Evolutionary conservation across 768 basidiomycete genomes (phyloP).

Genomic region (Agrocybe chaxingu): DNA sequence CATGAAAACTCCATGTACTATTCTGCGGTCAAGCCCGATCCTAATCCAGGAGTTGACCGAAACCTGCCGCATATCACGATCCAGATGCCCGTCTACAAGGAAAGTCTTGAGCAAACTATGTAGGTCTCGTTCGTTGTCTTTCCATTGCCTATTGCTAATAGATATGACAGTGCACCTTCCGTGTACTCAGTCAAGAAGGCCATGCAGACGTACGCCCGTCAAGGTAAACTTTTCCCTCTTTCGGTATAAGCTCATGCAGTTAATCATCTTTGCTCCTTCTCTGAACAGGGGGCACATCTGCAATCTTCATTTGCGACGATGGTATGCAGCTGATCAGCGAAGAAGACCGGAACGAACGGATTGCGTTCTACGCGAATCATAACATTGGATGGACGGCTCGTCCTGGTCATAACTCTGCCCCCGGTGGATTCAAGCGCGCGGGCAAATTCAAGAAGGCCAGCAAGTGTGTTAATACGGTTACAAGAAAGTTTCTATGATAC

Average conservation of each 20-base stretch:
- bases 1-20: slow-evolving; percentile 84
- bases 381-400: slow-evolving; percentile 78
- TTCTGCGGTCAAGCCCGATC: slow-evolving; percentile 64
- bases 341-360: slow-evolving; percentile 59
- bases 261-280: background rate
- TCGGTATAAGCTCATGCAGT: background rate
- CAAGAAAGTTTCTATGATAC: background rate
- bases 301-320: slow-evolving; percentile 83
- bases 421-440: slow-evolving; percentile 88
- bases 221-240: slow-evolving; percentile 39
- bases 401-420: slow-evolving; percentile 65
- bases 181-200: slow-evolving; percentile 80
- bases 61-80: slow-evolving; percentile 77
- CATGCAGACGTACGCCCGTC: slow-evolving; percentile 83
- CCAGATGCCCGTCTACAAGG: slow-evolving; percentile 87
- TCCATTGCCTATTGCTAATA: background rate
- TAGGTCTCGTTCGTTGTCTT: slow-evolving; percentile 26
- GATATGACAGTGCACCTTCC: slow-evolving; percentile 52
- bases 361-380: slow-evolving; percentile 76
- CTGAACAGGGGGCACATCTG: slow-evolving; percentile 56
- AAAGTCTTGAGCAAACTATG: slow-evolving; percentile 72
- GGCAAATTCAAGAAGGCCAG: slow-evolving; percentile 87
- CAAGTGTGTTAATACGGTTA: slow-evolving; percentile 29
- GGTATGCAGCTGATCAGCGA: slow-evolving; percentile 70
- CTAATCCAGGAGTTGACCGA: slow-evolving; percentile 65